Evolutionary conservation across 2,329 filamentous ascomycete species (phyloP), one percentile per base, ranked within the genome.

Genomic region (Domatiomyces catenatus): DNA sequence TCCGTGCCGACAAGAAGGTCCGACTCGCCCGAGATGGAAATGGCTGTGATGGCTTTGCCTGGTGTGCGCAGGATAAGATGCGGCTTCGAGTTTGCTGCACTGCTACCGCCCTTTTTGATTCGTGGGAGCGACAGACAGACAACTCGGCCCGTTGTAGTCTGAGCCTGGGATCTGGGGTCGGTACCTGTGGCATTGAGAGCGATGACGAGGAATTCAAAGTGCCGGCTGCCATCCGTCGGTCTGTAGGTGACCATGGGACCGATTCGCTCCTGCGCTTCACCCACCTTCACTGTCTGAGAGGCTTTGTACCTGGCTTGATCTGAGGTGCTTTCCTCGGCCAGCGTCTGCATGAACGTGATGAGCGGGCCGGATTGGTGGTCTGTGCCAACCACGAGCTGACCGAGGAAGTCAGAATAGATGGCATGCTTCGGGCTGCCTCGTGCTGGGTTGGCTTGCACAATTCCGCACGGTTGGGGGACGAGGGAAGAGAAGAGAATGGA

Each of bases 401-500:
- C 65, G 8, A 75, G 60, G 47, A 66, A 62, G 10, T 64, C 59
- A 8, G 73, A 70, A 59, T 74, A 75, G 8, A 68, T 61, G 8
- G 75, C 50, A 50, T 65, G 66, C 54, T 60, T 66, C 7, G 70
- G 67, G 17, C 63, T 66, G n/a, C 69, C 70, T 42, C 65, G 64
- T 10, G 71, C 48, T 20, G 60, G 58, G 26, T 69, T 65, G 15
- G 64, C 64, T 32, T 67, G 64, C 8, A 69, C 66, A 26, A 73
- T 42, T 65, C 62, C 53, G 66, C 69, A 45, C 63, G 54, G 54
- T 48, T 56, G 52, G 12, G 52, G 36, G 62, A 47, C 69, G 28
- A 77, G 55, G 42, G 68, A 69, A 22, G 72, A 71, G 47, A 72
- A 69, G 10, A 74, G 63, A 52, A 76, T 64, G 22, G 71, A 65